Evolutionary conservation across 345 rosid genomes (phyloP), one percentile per base, ranked within the genome.

Genomic region (Moricandia moricandioides): DNA sequence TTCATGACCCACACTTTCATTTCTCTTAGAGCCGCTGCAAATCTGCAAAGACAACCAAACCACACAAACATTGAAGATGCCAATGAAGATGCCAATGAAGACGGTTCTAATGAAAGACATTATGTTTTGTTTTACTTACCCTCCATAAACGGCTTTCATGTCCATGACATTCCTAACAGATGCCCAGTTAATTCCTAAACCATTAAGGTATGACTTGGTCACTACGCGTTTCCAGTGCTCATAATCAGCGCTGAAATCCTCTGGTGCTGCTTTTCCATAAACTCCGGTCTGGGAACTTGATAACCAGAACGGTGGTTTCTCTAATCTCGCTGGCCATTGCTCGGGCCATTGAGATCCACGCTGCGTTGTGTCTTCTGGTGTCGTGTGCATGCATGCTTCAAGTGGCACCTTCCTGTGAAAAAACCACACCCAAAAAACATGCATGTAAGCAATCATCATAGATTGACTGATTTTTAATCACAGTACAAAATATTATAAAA

Each of bases 261-360:
- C 97, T 3, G 97, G 92, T 43, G 91, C 97, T 31, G 97, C 81
- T 84, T 89, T 91, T 40, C 98, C 97, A 65, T 94, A 91, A 70
- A 94, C 96, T 81, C 99, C 97, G 17, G 85, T 87, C 78, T 92
- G 89, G 55, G 96, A 85, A 72, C 88, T 92, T 70, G 79, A 78
- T 78, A 95, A 79, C 98, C 99, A 92, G 70, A 79, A 95, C 33
- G 99, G 99, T 51, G 90, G 29, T 80, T 87, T 88, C 72, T 83
- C 89, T 82, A 87, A 16, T 88, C 99, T 90, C 4, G 82, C 85
- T 13, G 98, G 98, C 99, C 97, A 92, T 73, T 88, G 85, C 83
- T 87, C 88, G 0, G 99, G 98, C 98, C 98, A 92, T 69, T 86
- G 90, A 71, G 97, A 89, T 69, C 98, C 99, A 55, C 96, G 91